A percentile compares a stretch with the other conserved stretches of the same genome.
Conservation (phyloP, 2,329 filamentous ascomycete genomes). For the Daldinia sp. region DNA sequence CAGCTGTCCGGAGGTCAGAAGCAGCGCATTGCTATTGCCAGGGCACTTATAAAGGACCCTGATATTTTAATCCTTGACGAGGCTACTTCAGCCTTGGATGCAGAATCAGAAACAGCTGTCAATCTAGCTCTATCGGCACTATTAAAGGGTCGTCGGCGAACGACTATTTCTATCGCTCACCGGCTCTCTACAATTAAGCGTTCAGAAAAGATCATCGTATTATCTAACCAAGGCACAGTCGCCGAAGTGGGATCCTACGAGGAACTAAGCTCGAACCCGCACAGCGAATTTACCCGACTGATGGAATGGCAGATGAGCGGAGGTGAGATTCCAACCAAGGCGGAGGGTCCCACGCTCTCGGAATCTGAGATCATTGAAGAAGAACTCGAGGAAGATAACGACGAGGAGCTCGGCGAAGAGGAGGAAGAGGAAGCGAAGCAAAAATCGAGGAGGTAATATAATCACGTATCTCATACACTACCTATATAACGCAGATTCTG, state of each 20-base stretch:
- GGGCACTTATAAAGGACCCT: constrained; percentile 92
- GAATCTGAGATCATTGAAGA: constrained; percentile 66
- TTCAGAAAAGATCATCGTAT: constrained; percentile 92
- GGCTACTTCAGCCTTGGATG: constrained; percentile 94
- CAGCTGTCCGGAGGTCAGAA: constrained; percentile 97
- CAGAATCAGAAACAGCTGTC: constrained; percentile 95
- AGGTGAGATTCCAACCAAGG: constrained; percentile 69
- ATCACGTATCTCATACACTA: constrained; percentile 28
- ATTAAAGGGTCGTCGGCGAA: constrained; percentile 89
- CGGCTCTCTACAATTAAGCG: constrained; percentile 96
- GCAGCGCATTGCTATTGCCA: constrained; percentile 95
- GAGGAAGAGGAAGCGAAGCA: constrained; percentile 48
- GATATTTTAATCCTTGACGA: constrained; percentile 98
- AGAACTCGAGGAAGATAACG: constrained; percentile 58
- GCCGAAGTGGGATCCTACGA: constrained; percentile 90
- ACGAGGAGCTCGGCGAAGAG: constrained; percentile 52
- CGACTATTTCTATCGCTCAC: constrained; percentile 97
- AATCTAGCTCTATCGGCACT: constrained; percentile 88
- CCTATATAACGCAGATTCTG: constrained; percentile 20
- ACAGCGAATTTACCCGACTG: constrained; percentile 90
- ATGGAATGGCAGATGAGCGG: constrained; percentile 99
- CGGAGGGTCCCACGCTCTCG: constrained; percentile 58
- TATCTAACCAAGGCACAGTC: constrained; percentile 86
- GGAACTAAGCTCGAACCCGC: constrained; percentile 76
- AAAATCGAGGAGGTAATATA: constrained; percentile 37